phyloP scores from a whole-genome alignment of 2,329 filamentous ascomycete species.

The Cordyceps cateniannulata region DNA sequence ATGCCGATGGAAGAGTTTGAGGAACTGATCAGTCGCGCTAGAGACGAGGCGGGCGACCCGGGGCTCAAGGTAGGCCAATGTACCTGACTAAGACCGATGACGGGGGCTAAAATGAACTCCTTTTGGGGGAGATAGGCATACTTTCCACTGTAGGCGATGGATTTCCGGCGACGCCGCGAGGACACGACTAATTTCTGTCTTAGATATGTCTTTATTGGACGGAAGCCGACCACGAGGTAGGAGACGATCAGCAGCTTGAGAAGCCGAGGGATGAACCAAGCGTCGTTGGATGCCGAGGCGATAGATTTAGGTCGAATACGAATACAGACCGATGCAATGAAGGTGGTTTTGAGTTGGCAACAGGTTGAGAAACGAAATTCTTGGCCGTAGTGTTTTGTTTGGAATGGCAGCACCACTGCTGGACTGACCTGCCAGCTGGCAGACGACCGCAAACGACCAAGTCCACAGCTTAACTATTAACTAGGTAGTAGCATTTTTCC shows the following conservation, averaged over 20 bases:
- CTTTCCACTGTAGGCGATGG: slow-evolving; percentile 49
- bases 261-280: not conserved
- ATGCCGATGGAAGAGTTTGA: slow-evolving; percentile 54
- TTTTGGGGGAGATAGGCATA: slow-evolving; percentile 41
- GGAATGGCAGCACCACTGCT: not conserved
- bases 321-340: not conserved
- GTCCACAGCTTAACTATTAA: too few relatives aligned
- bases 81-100: not conserved
- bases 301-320: not conserved
- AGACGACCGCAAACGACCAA: not conserved
- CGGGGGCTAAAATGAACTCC: not conserved
- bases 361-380: not conserved
- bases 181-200: not conserved
- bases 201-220: slow-evolving; percentile 58
- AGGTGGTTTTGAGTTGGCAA: not conserved
- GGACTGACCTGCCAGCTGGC: not conserved
- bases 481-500: not conserved
- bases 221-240: slow-evolving; percentile 36
- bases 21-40: slow-evolving; percentile 49
- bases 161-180: not conserved
- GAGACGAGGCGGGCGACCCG: slow-evolving; percentile 45
- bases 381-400: not conserved
- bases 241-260: not conserved
- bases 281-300: not conserved
- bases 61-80: slow-evolving; percentile 43